Conservation (phyloP, 139 green algal genomes). For the Picocystis salinarum region DNA sequence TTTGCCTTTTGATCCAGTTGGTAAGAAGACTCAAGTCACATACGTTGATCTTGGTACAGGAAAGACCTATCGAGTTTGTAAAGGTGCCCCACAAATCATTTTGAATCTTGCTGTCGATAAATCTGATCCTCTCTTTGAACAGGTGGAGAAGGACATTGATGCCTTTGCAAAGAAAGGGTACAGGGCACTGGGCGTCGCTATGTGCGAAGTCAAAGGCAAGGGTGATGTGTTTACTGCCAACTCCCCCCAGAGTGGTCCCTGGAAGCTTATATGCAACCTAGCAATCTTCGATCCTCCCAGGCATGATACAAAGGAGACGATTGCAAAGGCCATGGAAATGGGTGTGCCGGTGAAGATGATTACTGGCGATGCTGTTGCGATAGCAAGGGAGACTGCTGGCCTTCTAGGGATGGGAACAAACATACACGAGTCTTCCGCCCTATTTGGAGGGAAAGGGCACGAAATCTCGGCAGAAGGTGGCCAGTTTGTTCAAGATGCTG, state of each 20-base stretch:
- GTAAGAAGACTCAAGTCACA: too few species aligned
- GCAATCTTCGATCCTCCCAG: slow-evolving; percentile 63
- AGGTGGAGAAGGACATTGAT: slow-evolving; percentile 19
- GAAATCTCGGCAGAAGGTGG: slow-evolving; percentile 17
- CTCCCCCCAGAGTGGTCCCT: too few species aligned
- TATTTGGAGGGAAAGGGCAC: slow-evolving; percentile 19
- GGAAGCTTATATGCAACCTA: slow-evolving; percentile 45
- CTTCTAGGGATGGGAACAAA: slow-evolving; percentile 65
- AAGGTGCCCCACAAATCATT: slow-evolving; percentile 47
- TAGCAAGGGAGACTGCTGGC: slow-evolving; percentile 59
- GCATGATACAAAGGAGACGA: slow-evolving; percentile 62
- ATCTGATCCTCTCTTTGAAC: too few species aligned
- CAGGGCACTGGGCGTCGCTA: slow-evolving; percentile 48
- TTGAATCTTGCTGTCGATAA: too few species aligned
- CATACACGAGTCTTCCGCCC: slow-evolving; percentile 20
- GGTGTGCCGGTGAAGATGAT: slow-evolving; percentile 71
- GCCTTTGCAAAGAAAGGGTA: slow-evolving; percentile 47
- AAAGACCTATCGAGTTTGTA: slow-evolving; percentile 39
- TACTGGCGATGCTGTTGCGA: slow-evolving; percentile 66
- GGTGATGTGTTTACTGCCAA: slow-evolving; percentile 12
- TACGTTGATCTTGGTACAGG: too few species aligned
- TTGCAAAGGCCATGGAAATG: slow-evolving; percentile 39
- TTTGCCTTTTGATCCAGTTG: too few species aligned
- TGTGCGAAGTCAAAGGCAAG: slow-evolving; percentile 21
- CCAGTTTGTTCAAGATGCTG: slow-evolving; percentile 49